Evolutionary conservation across 2,329 filamentous ascomycete species (phyloP).

Genomic region (Exophiala bonariae): DNA sequence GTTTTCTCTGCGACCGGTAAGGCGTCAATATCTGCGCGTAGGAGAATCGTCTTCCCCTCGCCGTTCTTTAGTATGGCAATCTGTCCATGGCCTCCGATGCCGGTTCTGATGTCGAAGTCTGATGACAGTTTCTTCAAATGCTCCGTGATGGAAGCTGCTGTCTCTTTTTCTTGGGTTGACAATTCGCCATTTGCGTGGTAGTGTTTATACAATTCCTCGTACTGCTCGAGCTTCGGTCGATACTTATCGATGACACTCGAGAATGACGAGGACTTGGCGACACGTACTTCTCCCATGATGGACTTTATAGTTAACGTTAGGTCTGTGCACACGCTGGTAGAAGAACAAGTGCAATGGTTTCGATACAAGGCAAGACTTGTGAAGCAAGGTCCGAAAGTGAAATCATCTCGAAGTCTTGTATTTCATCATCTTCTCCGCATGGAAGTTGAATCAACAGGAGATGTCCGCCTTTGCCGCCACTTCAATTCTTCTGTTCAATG

Average conservation of each 20-base stretch:
- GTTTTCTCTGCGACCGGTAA: conserved; percentile 51
- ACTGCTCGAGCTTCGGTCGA: conserved; percentile 44
- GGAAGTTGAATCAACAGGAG: conserved; percentile 7
- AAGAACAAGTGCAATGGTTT: no score
- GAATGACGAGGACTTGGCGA: conserved; percentile 9
- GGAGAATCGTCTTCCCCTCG: conserved; percentile 44
- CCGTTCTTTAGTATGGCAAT: conserved; percentile 46
- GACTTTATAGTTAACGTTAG: no score
- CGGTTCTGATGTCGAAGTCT: conserved; percentile 38
- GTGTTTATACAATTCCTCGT: conserved; percentile 59
- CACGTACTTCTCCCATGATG: no score
- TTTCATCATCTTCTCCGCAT: no score
- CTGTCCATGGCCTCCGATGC: conserved; percentile 49
- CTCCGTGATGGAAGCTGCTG: conserved; percentile 48
- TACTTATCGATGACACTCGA: conserved; percentile 33
- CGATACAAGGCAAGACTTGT: no score
- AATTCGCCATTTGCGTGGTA: conserved; percentile 62
- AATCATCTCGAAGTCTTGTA: background rate
- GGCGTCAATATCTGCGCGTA: conserved; percentile 53
- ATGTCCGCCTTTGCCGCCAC: conserved; percentile 10
- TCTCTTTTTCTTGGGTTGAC: conserved; percentile 56
- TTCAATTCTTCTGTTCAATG: no score
- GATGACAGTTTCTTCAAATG: conserved; percentile 37
- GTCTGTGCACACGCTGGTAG: no score
- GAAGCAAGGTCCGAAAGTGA: background rate